Evolutionary conservation across 495 filamentous ascomycete species (phyloP).

Genomic region (Terfezia claveryi): DNA sequence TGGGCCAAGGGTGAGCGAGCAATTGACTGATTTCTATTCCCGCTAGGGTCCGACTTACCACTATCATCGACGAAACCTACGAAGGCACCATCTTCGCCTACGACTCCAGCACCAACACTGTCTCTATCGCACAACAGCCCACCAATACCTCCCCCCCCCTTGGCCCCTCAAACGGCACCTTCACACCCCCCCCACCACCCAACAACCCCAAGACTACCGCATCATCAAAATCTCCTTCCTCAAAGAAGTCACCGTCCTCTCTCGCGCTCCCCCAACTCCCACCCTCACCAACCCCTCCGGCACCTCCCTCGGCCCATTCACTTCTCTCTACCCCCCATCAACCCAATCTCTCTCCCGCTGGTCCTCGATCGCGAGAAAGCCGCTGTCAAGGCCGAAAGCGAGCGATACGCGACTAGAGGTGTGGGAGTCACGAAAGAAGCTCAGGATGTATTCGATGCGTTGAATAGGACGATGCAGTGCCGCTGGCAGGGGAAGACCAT

Average conservation of each 20-base stretch:
- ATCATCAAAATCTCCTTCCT: slow-evolving; percentile 42
- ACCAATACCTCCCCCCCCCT: slow-evolving; percentile 43
- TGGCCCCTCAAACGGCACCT: slow-evolving; percentile 31
- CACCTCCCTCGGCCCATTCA: neutral
- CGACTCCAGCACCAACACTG: slow-evolving; percentile 40
- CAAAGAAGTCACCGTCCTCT: slow-evolving; percentile 33
- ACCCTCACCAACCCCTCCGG: too few relatives aligned
- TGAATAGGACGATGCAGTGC: slow-evolving; percentile 40
- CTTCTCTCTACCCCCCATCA: slow-evolving; percentile 1
- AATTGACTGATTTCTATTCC: too few relatives aligned
- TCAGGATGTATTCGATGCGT: slow-evolving; percentile 47
- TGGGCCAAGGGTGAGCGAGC: too few relatives aligned
- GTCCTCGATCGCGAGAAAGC: slow-evolving; percentile 26
- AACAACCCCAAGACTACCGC: slow-evolving; percentile 28
- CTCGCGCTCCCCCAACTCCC: slow-evolving; percentile 10
- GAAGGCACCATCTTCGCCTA: slow-evolving; percentile 49
- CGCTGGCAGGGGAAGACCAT: slow-evolving; percentile 41
- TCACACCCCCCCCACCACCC: slow-evolving; percentile 10
- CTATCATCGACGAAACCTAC: slow-evolving; percentile 29
- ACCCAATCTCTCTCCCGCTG: neutral
- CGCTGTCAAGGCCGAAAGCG: slow-evolving; percentile 31
- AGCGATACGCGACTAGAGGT: slow-evolving; percentile 32
- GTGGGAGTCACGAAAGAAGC: slow-evolving; percentile 42
- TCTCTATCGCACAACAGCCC: slow-evolving; percentile 33
- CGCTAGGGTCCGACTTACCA: slow-evolving; percentile 37